Conservation (phyloP, 129 eudicot genomes). For the Solidago caesia region DNA sequence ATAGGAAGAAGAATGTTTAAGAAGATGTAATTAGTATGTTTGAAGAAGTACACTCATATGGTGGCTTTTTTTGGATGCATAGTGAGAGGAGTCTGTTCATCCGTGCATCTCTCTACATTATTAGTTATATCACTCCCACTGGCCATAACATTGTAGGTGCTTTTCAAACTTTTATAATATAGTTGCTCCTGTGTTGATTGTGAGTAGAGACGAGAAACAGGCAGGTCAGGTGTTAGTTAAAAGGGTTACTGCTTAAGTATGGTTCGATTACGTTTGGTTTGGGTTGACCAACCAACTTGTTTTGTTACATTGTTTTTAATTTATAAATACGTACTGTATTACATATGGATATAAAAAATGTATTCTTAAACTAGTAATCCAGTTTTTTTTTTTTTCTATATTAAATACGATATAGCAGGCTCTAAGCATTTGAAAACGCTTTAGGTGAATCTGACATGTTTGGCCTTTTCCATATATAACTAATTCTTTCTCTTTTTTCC, state of each 20-base stretch:
- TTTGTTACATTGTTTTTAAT: not conserved
- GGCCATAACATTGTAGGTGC: not conserved
- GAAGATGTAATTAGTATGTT: not conserved
- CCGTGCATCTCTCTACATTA: slow-evolving; percentile 4
- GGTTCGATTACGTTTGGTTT: not conserved
- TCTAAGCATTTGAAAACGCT: not conserved
- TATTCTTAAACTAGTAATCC: not conserved
- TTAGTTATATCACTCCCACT: not conserved
- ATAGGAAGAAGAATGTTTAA: slow-evolving; percentile 3
- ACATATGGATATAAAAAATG: not conserved
- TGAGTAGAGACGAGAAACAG: slow-evolving; percentile 10
- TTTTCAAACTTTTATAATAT: not conserved
- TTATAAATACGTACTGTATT: not conserved
- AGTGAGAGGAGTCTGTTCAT: not conserved
- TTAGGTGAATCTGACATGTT: not conserved
- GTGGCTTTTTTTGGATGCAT: slow-evolving; percentile 14
- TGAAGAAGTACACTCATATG: not conserved
- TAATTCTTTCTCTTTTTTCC: too few species aligned
- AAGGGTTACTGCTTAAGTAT: not conserved
- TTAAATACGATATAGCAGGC: not conserved
- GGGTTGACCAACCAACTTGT: slow-evolving; percentile 1
- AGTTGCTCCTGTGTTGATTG: slow-evolving; percentile 16
- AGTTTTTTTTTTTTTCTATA: not conserved
- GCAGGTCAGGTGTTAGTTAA: slow-evolving; percentile 5
- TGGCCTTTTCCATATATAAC: not conserved